These are phyloP conservation scores for Aureobasidium sp. DNA, from an alignment of 2,329 filamentous ascomycete species.

Conservation along the genomic window DNA sequence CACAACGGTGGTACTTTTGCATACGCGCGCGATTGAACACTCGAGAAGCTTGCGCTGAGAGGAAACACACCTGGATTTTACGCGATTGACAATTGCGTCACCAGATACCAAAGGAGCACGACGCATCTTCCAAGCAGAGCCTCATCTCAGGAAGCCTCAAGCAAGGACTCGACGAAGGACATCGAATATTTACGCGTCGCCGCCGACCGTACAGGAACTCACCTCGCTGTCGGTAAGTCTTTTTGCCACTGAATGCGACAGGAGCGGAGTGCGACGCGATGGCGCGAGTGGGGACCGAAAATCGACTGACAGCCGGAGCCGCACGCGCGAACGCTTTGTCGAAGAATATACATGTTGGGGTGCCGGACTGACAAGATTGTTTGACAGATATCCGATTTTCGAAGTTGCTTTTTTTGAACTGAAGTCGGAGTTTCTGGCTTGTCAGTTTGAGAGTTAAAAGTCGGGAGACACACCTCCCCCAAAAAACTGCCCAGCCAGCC, in stretches of 20 bases:
- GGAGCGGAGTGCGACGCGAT: slow-evolving; percentile 8
- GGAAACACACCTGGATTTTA: background rate
- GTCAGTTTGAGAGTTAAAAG: slow-evolving; percentile 8
- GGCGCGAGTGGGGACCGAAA: slow-evolving; percentile 2
- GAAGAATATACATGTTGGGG: background rate
- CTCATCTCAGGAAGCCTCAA: background rate
- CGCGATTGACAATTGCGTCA: background rate
- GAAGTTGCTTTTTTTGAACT: background rate
- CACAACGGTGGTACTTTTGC: background rate
- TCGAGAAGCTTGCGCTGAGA: background rate
- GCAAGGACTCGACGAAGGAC: background rate
- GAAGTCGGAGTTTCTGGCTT: background rate
- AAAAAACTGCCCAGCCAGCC: background rate
- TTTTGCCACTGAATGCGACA: slow-evolving; percentile 5
- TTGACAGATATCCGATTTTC: background rate
- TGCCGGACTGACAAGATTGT: background rate
- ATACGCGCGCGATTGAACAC: background rate
- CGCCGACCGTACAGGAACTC: background rate
- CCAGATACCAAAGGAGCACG: background rate
- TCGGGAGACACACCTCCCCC: background rate
- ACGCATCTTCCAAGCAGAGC: background rate
- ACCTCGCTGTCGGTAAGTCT: slow-evolving; percentile 1
- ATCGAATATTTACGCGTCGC: background rate
- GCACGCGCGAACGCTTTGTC: slow-evolving; percentile 1
- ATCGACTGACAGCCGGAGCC: slow-evolving; percentile 1